Conservation (phyloP, 2,329 filamentous ascomycete genomes). For the Colletotrichum lentis region DNA sequence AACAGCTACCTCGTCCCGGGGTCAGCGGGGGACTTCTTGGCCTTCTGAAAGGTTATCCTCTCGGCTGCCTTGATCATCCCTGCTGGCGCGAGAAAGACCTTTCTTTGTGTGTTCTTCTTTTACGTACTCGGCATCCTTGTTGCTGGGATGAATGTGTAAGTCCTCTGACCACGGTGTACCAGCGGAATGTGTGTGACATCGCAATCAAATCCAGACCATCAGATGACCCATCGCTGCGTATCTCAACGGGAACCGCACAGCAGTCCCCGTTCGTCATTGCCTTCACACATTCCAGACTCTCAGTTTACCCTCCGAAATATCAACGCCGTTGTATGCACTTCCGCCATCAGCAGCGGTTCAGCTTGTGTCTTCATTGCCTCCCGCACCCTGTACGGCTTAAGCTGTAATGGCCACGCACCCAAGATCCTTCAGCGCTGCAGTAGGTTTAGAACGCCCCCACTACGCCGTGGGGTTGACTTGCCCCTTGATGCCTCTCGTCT, state of each 20-base stretch:
- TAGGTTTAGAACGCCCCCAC: slow-evolving; percentile 23
- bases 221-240: slow-evolving; percentile 57
- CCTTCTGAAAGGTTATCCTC: slow-evolving; percentile 41
- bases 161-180: background rate
- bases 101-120: slow-evolving; percentile 47
- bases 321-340: slow-evolving; percentile 62
- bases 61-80: slow-evolving; percentile 44
- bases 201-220: slow-evolving; percentile 48
- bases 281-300: slow-evolving; percentile 60
- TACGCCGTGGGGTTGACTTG: slow-evolving; percentile 56
- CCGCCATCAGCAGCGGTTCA: slow-evolving; percentile 60
- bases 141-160: slow-evolving; percentile 58
- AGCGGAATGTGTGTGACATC: background rate
- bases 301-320: slow-evolving; percentile 63
- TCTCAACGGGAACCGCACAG: slow-evolving; percentile 42
- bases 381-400: slow-evolving; percentile 63
- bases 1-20: slow-evolving; percentile 31
- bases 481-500: slow-evolving; percentile 68
- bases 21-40: slow-evolving; percentile 38
- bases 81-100: slow-evolving; percentile 40
- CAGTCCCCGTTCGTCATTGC: slow-evolving; percentile 60
- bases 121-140: slow-evolving; percentile 61
- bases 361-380: slow-evolving; percentile 64
- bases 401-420: slow-evolving; percentile 61
- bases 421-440: slow-evolving; percentile 50